Conservation (phyloP, 1,284 basidiomycete genomes). For the Fistulinella cinereoalba region DNA sequence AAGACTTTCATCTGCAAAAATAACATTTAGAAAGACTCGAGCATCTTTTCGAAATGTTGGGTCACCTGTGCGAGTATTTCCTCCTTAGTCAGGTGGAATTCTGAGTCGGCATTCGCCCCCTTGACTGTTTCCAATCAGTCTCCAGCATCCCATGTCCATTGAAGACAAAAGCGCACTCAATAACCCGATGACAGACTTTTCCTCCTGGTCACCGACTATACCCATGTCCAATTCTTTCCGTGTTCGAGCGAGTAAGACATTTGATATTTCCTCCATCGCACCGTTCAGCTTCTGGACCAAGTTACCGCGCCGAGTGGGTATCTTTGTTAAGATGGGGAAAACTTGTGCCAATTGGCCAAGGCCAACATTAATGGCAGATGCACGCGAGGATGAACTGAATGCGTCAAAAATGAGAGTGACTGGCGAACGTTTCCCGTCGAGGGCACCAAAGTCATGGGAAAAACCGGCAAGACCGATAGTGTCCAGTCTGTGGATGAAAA, state of each 20-base stretch:
- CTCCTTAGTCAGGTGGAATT: slow-evolving; percentile 53
- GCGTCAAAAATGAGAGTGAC: slow-evolving; percentile 46
- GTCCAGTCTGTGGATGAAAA: slow-evolving; percentile 9
- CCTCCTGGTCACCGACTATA: slow-evolving; percentile 32
- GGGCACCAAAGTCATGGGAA: slow-evolving; percentile 32
- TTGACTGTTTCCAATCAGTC: not conserved
- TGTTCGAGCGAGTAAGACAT: slow-evolving; percentile 39
- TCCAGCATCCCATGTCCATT: not conserved
- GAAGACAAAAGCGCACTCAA: slow-evolving; percentile 4
- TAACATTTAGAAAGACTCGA: not conserved
- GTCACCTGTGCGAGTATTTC: slow-evolving; percentile 61
- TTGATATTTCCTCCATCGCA: slow-evolving; percentile 32
- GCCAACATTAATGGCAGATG: slow-evolving; percentile 28
- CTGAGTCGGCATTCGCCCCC: slow-evolving; percentile 41
- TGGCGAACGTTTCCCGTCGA: slow-evolving; percentile 39
- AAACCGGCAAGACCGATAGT: slow-evolving; percentile 50
- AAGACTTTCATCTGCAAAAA: slow-evolving; percentile 34
- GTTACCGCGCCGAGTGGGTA: slow-evolving; percentile 42
- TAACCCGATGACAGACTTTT: slow-evolving; percentile 46
- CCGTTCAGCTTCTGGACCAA: slow-evolving; percentile 35
- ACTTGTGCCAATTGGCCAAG: slow-evolving; percentile 40
- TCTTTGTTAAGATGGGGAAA: slow-evolving; percentile 41
- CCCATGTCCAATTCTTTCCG: slow-evolving; percentile 39
- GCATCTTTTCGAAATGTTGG: not conserved
- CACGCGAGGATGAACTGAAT: slow-evolving; percentile 18